Conservation (phyloP, 2,329 filamentous ascomycete species). For the Metarhizium brunneum region DNA sequence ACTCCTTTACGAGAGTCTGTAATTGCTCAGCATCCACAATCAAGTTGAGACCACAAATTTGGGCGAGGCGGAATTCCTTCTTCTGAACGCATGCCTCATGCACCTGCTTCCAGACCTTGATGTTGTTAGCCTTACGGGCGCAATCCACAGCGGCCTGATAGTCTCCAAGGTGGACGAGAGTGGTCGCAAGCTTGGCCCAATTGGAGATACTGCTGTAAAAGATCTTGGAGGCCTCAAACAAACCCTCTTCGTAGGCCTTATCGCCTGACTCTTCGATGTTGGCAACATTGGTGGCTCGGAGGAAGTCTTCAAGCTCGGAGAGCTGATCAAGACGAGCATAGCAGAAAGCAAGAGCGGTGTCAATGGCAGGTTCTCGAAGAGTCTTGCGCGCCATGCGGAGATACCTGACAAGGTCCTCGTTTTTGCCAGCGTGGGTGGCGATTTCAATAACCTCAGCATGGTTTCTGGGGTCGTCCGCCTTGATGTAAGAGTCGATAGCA, state of each 20-base stretch:
- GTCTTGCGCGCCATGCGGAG: slow-evolving; percentile 97
- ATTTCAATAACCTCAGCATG: slow-evolving; percentile 95
- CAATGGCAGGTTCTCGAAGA: slow-evolving; percentile 82
- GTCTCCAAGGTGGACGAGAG: slow-evolving; percentile 90
- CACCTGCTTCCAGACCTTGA: slow-evolving; percentile 99
- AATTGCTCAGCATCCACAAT: slow-evolving; percentile 97
- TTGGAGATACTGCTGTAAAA: slow-evolving; percentile 98
- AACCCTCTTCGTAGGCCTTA: slow-evolving; percentile 91
- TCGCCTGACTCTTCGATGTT: slow-evolving; percentile 96
- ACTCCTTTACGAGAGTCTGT: slow-evolving; percentile 86
- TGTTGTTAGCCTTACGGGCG: slow-evolving; percentile 96
- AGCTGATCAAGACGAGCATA: slow-evolving; percentile 89
- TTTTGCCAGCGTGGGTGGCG: slow-evolving; percentile 89
- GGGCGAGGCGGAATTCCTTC: slow-evolving; percentile 97
- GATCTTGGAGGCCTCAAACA: slow-evolving; percentile 95
- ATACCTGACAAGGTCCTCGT: slow-evolving; percentile 94
- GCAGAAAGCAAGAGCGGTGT: slow-evolving; percentile 89
- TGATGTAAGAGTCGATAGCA: slow-evolving; percentile 94
- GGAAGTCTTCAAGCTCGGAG: slow-evolving; percentile 89
- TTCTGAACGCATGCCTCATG: slow-evolving; percentile 93
- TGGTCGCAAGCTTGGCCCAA: slow-evolving; percentile 98
- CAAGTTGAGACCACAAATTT: slow-evolving; percentile 96
- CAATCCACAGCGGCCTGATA: slow-evolving; percentile 98
- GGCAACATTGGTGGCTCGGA: slow-evolving; percentile 85
- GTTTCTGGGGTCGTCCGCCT: slow-evolving; percentile 85